Conservation (phyloP, 2,329 filamentous ascomycete genomes). For the Nannizzia gypsea region DNA sequence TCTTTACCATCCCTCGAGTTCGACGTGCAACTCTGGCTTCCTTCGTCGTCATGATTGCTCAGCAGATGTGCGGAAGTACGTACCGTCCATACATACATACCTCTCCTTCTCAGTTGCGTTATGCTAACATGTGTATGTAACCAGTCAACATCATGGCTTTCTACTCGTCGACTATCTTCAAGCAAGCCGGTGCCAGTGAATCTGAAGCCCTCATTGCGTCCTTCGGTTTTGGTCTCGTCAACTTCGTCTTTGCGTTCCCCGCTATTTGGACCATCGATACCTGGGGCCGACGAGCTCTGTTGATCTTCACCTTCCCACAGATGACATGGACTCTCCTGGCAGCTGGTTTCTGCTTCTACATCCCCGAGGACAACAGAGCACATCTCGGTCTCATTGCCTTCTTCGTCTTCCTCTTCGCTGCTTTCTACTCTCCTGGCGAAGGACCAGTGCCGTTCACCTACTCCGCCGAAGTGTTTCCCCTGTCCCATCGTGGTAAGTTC, state of each 20-base stretch:
- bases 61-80: conserved; percentile 52
- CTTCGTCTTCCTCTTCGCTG: conserved; percentile 54
- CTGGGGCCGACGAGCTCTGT: conserved; percentile 50
- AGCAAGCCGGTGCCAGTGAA: conserved; percentile 43
- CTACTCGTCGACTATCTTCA: conserved; percentile 52
- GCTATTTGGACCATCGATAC: conserved; percentile 57
- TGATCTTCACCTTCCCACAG: conserved; percentile 55
- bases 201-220: conserved; percentile 50
- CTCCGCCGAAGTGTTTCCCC: conserved; percentile 44
- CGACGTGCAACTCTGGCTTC: conserved; percentile 59
- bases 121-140: neutral
- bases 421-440: conserved; percentile 54
- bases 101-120: conserved; percentile 20
- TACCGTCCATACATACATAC: neutral
- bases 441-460: conserved; percentile 45
- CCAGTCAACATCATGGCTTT: conserved; percentile 62
- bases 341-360: conserved; percentile 48
- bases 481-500: conserved; percentile 40
- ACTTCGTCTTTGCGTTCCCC: conserved; percentile 55
- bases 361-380: conserved; percentile 31
- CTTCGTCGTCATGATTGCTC: conserved; percentile 67
- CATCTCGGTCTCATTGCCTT: conserved; percentile 46
- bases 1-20: conserved; percentile 40
- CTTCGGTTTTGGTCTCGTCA: conserved; percentile 53
- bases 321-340: conserved; percentile 57